Base-by-base conservation (phyloP, 1,284 basidiomycete genomes). In the Sparassis latifolia region DNA sequence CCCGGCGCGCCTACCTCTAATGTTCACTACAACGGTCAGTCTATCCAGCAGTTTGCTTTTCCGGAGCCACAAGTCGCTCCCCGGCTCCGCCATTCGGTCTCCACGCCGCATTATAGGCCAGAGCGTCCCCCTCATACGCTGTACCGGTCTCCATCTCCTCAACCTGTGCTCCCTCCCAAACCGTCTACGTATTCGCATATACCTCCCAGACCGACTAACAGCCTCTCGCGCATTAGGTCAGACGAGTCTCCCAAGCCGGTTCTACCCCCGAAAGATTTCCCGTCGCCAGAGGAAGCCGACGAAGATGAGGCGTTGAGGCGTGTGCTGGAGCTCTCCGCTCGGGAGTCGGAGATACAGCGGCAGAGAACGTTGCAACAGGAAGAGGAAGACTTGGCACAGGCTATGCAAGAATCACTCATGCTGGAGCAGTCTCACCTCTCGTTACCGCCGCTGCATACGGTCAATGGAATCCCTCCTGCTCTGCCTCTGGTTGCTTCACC, bases 301-400 rank as follows among this genome's bases (percentile, higher is more conserved):
- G 62, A 68, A 20, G 68, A 69, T 7, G 63, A 63, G 33, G 66
- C 68, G n/a, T 52, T 75, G 6, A 60, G 62, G 35, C 61, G 63
- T 10, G 75, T 67, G 6, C 61, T 86, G 27, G 75, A 76, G n/a
- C 56, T 82, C 33, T 85, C 85, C 2, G 71, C 73, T 40, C 73
- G 75, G 41, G 77, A 80, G 50, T 69, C 73, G 3, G 63, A 63
- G 31, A 68, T 68, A 40, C 69, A 70, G 42, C 66, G 72, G 50
- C 62, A 69, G 41, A 57, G 61, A 20, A 42, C 65, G 42, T 45
- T 60, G 33, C 55, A 62, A 6, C 60, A 77, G 56, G 85, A 88
- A 59, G 82, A 85, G 50, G 79, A 79, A 35, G 81, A 85, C 43
- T 69, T 89, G 27, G 78, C 77, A n/a, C 72, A 69, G 55, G 86